Percentiles rank a stretch among this genome's conserved stretches.
phyloP scores from a whole-genome alignment of 768 basidiomycete species.

The Cystofilobasidium capitatum region DNA sequence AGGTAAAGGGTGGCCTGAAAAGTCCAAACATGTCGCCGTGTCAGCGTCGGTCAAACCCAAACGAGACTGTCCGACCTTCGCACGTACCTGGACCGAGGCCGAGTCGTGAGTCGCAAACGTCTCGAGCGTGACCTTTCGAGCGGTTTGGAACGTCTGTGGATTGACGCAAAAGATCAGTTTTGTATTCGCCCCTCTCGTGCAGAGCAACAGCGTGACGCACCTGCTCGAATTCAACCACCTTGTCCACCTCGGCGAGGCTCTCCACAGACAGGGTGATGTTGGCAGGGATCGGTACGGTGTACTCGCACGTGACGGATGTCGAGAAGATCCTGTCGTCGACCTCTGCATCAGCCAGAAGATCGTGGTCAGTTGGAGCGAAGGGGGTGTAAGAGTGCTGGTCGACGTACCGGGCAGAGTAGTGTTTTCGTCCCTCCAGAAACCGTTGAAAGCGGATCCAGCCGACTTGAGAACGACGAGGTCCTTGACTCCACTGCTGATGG shows the following conservation, averaged over 20 bases:
- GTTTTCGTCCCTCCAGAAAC: constrained; percentile 65
- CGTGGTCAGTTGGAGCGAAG: background rate
- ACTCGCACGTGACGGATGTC: constrained; percentile 69
- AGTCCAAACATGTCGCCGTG: background rate
- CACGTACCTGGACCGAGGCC: constrained; percentile 74
- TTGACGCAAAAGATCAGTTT: background rate
- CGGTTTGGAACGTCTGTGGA: constrained; percentile 47
- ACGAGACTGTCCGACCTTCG: background rate
- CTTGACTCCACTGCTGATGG: constrained; percentile 58
- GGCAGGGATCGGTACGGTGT: constrained; percentile 48
- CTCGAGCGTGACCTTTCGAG: constrained; percentile 60
- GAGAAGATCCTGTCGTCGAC: constrained; percentile 85
- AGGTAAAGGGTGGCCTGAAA: constrained; percentile 79
- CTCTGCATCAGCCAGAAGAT: constrained; percentile 35
- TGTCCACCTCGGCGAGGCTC: constrained; percentile 37
- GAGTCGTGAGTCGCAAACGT: constrained; percentile 79
- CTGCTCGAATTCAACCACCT: constrained; percentile 33
- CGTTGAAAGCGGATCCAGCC: constrained; percentile 72
- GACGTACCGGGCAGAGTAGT: constrained; percentile 28
- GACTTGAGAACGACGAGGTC: constrained; percentile 79
- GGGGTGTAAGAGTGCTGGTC: background rate
- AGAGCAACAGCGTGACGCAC: constrained; percentile 50
- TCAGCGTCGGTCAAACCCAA: background rate
- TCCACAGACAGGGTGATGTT: constrained; percentile 35
- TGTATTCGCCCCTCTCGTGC: too few relatives aligned